Conservation (phyloP, 2,329 filamentous ascomycete species). For the Diaporthe vaccinii region DNA sequence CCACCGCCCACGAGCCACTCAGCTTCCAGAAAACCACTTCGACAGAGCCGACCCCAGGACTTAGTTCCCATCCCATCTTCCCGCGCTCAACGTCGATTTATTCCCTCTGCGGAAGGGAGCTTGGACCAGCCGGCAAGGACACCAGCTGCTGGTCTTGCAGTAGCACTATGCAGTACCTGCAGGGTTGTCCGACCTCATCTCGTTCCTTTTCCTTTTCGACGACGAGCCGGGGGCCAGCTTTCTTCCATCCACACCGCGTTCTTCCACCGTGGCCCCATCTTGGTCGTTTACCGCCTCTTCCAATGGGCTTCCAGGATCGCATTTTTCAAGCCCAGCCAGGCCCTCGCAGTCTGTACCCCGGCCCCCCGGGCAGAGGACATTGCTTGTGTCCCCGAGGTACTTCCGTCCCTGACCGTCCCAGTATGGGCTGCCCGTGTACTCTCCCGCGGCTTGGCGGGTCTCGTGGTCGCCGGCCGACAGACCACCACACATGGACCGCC, state of each 20-base stretch:
- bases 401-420: constrained; percentile 22
- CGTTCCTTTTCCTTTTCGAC: constrained; percentile 15
- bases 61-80: constrained; percentile 35
- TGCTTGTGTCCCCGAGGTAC: constrained; percentile 37
- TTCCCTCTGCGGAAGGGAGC: constrained; percentile 23
- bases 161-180: constrained; percentile 32
- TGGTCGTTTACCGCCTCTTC: constrained; percentile 34
- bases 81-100: constrained; percentile 38
- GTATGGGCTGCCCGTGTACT: constrained; percentile 32
- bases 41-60: constrained; percentile 24
- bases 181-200: constrained; percentile 32
- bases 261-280: constrained; percentile 35
- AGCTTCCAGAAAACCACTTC: constrained; percentile 15
- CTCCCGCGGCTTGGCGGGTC: constrained; percentile 28
- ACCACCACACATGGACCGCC: constrained; percentile 33
- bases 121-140: constrained; percentile 28
- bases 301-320: constrained; percentile 34
- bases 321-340: constrained; percentile 35
- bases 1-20: constrained; percentile 37
- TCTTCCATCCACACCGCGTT: constrained; percentile 36
- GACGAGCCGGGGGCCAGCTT: constrained; percentile 12
- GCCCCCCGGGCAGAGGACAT: constrained; percentile 24
- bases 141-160: constrained; percentile 29
- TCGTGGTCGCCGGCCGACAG: constrained; percentile 36
- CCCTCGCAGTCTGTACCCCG: background rate